phyloP scores from a whole-genome alignment of 2,329 filamentous ascomycete genomes.

The Ophidiomyces ophidiicola region DNA sequence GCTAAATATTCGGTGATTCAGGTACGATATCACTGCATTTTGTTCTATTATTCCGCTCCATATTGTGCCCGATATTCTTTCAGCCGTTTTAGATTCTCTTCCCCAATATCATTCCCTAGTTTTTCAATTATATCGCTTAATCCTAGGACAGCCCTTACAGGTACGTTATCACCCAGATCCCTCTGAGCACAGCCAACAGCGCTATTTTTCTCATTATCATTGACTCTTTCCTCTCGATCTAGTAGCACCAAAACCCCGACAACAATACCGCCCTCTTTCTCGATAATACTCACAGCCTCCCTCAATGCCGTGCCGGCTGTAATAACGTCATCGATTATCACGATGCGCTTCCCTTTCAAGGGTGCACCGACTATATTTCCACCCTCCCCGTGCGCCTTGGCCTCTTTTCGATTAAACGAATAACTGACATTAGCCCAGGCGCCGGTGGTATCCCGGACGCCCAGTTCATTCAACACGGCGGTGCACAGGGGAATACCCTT shows the following conservation, averaged over 20 bases:
- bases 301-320: conserved; percentile 89
- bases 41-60: conserved; percentile 21
- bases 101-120: conserved; percentile 49
- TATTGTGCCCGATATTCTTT: conserved; percentile 55
- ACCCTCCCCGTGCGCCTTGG: conserved; percentile 90
- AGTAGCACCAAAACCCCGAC: conserved; percentile 80
- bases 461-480: conserved; percentile 62
- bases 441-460: conserved; percentile 48
- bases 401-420: conserved; percentile 91
- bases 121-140: conserved; percentile 71
- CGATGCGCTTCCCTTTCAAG: conserved; percentile 69
- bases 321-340: conserved; percentile 94
- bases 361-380: conserved; percentile 82
- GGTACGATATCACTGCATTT: no score
- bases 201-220: conserved; percentile 56
- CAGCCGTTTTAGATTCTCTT: conserved; percentile 52
- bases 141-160: conserved; percentile 64
- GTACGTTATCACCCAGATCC: conserved; percentile 58
- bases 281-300: conserved; percentile 82
- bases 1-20: no score
- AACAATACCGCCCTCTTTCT: conserved; percentile 68
- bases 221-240: conserved; percentile 52
- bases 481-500: conserved; percentile 91
- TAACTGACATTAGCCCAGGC: conserved; percentile 63
- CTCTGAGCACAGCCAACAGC: conserved; percentile 76